Conservation (phyloP, 768 basidiomycete genomes). For the Leucogyrophana mollusca region DNA sequence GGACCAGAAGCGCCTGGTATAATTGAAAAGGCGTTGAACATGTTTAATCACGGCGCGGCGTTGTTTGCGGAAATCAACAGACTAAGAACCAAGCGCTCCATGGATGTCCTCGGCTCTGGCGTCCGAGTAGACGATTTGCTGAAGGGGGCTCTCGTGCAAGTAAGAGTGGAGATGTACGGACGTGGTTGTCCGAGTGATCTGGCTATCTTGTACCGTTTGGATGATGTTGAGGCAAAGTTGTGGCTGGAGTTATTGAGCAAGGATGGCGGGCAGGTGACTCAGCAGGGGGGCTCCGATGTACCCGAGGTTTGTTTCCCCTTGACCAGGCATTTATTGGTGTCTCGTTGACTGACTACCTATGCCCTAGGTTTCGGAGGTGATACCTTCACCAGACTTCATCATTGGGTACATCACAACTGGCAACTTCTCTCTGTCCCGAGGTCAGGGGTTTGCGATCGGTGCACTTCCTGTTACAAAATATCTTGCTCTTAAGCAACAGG, state of each 20-base stretch:
- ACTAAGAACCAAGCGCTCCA: constrained; percentile 53
- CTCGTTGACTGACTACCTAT: constrained; percentile 1
- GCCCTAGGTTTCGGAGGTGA: constrained; percentile 43
- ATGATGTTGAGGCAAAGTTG: constrained; percentile 48
- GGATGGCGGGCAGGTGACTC: constrained; percentile 9
- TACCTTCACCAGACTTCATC: constrained; percentile 42
- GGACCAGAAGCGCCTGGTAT: constrained; percentile 50
- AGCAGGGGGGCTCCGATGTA: constrained; percentile 16
- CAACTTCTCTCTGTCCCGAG: constrained; percentile 75
- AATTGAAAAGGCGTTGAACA: constrained; percentile 36
- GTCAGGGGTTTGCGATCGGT: constrained; percentile 76
- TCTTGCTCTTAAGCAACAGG: constrained; percentile 53
- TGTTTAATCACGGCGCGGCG: constrained; percentile 39
- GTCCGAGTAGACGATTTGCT: constrained; percentile 45
- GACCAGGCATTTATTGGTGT: not conserved
- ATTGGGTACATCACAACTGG: constrained; percentile 88
- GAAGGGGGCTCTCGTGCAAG: constrained; percentile 63
- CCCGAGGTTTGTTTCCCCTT: constrained; percentile 29
- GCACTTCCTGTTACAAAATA: constrained; percentile 59
- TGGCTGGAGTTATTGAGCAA: constrained; percentile 41
- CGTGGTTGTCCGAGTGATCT: constrained; percentile 76
- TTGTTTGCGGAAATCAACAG: constrained; percentile 58
- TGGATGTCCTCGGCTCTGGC: constrained; percentile 35
- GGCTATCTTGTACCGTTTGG: constrained; percentile 66
- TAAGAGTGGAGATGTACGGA: constrained; percentile 58